Evolutionary conservation across 306 rosid species (phyloP).

Genomic region (Astragalus glycyphyllos): DNA sequence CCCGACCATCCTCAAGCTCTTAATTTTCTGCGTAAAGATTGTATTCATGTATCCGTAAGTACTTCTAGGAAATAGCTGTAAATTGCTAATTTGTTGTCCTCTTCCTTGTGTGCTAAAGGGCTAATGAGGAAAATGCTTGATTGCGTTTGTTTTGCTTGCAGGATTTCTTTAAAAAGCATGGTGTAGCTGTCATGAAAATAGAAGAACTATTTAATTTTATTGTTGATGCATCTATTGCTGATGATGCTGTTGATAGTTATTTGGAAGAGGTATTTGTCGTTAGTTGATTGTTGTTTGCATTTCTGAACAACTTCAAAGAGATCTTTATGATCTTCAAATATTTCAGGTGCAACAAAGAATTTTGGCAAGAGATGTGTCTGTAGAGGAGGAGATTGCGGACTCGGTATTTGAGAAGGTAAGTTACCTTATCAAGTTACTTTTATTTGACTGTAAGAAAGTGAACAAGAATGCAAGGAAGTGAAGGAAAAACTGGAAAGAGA

Average conservation of each 20-base stretch:
- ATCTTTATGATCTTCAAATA: constrained; percentile 15
- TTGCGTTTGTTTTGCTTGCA: constrained; percentile 48
- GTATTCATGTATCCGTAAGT: constrained; percentile 79
- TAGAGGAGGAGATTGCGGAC: constrained; percentile 88
- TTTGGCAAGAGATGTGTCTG: constrained; percentile 63
- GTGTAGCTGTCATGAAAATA: constrained; percentile 92
- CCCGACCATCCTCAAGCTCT: constrained; percentile 90
- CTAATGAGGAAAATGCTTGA: constrained; percentile 17
- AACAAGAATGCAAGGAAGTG: not conserved
- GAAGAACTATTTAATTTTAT: constrained; percentile 88
- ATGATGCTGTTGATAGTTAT: constrained; percentile 75
- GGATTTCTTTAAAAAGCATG: constrained; percentile 85
- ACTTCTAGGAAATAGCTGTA: not conserved
- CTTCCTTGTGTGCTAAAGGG: constrained; percentile 24
- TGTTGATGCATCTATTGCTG: constrained; percentile 81
- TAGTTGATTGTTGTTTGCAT: not conserved
- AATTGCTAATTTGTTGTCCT: constrained; percentile 4
- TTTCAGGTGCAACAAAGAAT: constrained; percentile 71
- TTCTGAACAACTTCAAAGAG: constrained; percentile 33
- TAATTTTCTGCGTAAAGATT: constrained; percentile 83
- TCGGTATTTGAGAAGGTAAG: constrained; percentile 75
- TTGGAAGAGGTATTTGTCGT: constrained; percentile 71
- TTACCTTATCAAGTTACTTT: constrained; percentile 27
- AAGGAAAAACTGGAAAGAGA: too few species aligned
- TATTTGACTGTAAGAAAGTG: not conserved